phyloP scores from a whole-genome alignment of 169 alveolate species.

The Plasmodium yoelii region DNA sequence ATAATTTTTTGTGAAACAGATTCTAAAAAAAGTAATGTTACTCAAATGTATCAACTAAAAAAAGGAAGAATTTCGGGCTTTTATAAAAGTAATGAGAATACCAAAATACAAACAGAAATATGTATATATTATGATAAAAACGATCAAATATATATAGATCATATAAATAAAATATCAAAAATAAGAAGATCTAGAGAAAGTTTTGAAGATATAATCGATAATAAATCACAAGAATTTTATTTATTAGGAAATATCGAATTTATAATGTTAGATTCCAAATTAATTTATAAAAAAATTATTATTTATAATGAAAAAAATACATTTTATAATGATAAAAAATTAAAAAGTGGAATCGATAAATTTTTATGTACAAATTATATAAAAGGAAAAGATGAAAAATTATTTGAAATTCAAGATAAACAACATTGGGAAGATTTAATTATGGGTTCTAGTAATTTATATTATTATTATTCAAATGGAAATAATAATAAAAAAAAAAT shows the following conservation, averaged over 20 bases:
- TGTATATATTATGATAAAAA: conserved; percentile 33
- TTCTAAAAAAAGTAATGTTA: neutral
- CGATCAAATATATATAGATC: conserved; percentile 21
- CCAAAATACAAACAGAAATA: conserved; percentile 28
- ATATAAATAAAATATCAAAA: conserved; percentile 7
- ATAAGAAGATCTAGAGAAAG: conserved; percentile 26
- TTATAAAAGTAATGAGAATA: conserved; percentile 9
- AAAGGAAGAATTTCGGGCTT: conserved; percentile 58
- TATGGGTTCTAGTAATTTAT: conserved; percentile 59
- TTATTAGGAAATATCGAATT: conserved; percentile 48
- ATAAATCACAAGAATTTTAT: conserved; percentile 12
- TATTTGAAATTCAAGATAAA: conserved; percentile 28
- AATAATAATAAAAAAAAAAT: conserved; percentile 55
- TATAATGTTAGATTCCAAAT: conserved; percentile 44
- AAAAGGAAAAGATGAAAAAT: conserved; percentile 46
- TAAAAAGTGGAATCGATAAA: conserved; percentile 35
- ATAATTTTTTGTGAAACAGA: conserved; percentile 7
- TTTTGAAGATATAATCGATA: conserved; percentile 17
- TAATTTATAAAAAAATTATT: conserved; percentile 36
- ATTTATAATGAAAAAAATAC: conserved; percentile 29
- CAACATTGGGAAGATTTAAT: conserved; percentile 65
- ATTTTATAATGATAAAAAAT: conserved; percentile 16
- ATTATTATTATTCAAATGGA: conserved; percentile 29
- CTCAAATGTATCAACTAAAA: conserved; percentile 11
- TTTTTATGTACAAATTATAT: conserved; percentile 40